phyloP scores from a whole-genome alignment of 208 protist genomes.

The Trypanosomatidae sp. region DNA sequence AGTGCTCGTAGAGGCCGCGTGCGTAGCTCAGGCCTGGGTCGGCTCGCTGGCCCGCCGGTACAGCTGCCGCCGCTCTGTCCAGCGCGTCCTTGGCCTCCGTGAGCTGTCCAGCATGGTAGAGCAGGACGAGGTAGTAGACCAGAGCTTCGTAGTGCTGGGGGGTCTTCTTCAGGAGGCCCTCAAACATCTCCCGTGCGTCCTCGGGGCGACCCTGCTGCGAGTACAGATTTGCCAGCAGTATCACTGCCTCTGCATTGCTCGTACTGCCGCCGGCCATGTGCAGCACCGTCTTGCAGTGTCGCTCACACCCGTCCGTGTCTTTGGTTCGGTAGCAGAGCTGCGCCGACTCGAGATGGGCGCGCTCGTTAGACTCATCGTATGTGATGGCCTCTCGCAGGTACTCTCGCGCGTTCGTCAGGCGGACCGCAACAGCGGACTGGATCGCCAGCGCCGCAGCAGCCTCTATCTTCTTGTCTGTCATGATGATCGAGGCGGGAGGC shows the following conservation, averaged over 20 bases:
- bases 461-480: slow-evolving; percentile 26
- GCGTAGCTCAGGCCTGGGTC: slow-evolving; percentile 85
- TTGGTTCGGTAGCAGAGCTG: slow-evolving; percentile 69
- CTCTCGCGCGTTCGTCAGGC: slow-evolving; percentile 59
- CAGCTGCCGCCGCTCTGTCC: slow-evolving; percentile 43
- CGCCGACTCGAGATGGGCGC: slow-evolving; percentile 76
- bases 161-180: slow-evolving; percentile 80
- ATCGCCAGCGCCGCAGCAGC: slow-evolving; percentile 22
- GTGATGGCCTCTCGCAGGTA: slow-evolving; percentile 87
- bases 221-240: slow-evolving; percentile 94
- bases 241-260: slow-evolving; percentile 83
- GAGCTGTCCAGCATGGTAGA: slow-evolving; percentile 62
- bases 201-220: slow-evolving; percentile 77
- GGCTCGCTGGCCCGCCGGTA: slow-evolving; percentile 38
- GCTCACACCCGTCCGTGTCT: slow-evolving; percentile 89
- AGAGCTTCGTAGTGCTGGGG: slow-evolving; percentile 92
- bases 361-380: slow-evolving; percentile 80
- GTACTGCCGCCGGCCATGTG: slow-evolving; percentile 66
- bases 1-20: slow-evolving; percentile 78
- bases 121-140: slow-evolving; percentile 81
- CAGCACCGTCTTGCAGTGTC: slow-evolving; percentile 88
- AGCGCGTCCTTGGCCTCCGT: slow-evolving; percentile 50
- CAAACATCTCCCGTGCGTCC: slow-evolving; percentile 85
- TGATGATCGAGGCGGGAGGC: slow-evolving; percentile 10
- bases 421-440: slow-evolving; percentile 14